Conservation (phyloP, 2,329 filamentous ascomycete genomes). For the Nothophaeocryptopus gaeumannii region DNA sequence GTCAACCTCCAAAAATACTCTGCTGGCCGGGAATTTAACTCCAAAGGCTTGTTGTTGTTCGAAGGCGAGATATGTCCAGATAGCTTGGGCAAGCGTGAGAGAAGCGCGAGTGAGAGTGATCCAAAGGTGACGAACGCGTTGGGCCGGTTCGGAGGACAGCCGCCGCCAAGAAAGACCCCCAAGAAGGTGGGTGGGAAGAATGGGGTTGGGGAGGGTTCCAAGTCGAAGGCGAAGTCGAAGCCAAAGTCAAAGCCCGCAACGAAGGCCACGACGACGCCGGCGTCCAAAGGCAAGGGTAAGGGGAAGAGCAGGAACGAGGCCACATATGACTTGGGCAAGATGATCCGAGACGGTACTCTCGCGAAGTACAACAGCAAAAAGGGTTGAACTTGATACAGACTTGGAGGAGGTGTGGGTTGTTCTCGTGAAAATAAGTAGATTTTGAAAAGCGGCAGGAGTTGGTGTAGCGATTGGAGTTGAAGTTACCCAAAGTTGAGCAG, state of each 20-base stretch:
- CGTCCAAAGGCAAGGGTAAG: neutral
- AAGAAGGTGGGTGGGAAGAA: neutral
- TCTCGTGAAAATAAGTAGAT: too few relatives aligned
- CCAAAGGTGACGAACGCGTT: neutral
- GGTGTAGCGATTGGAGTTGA: neutral
- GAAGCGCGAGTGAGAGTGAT: neutral
- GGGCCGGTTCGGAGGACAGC: neutral
- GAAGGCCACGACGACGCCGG: neutral
- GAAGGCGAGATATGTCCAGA: too few relatives aligned
- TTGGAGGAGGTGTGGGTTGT: neutral
- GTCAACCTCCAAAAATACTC: too few relatives aligned
- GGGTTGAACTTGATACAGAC: neutral
- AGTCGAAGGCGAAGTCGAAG: neutral
- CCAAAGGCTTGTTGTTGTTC: neutral
- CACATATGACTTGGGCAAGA: neutral
- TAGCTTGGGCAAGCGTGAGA: too few relatives aligned
- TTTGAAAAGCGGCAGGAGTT: too few relatives aligned
- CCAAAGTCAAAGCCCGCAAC: neutral
- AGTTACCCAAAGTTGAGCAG: neutral
- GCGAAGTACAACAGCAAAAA: neutral
- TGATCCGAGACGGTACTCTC: neutral
- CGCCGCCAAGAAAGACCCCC: neutral
- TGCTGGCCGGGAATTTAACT: neutral
- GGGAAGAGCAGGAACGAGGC: neutral
- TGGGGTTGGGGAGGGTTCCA: neutral